Percentiles rank a stretch among this genome's conserved stretches.
These are phyloP conservation scores for Cyberlindnera euphorbiae DNA, from an alignment of 805 yeast genomes.

Conservation along the genomic window DNA sequence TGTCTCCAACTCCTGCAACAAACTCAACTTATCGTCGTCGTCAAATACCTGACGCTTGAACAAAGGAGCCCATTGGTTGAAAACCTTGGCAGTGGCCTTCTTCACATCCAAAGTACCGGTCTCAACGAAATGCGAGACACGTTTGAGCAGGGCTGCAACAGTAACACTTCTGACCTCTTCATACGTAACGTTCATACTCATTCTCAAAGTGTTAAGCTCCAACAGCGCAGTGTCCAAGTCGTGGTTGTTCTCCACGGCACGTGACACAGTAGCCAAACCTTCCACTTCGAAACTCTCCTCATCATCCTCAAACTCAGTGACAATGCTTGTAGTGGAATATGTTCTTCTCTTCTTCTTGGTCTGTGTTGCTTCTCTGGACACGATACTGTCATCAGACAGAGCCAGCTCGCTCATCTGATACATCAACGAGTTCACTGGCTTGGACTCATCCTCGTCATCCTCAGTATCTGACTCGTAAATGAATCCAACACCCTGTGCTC, in stretches of 20 bases:
- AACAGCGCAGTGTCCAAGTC: constrained; percentile 88
- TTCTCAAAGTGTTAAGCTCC: constrained; percentile 89
- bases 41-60: constrained; percentile 84
- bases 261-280: constrained; percentile 88
- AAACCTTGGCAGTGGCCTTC: constrained; percentile 72
- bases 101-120: constrained; percentile 75
- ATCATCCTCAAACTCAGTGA: constrained; percentile 55
- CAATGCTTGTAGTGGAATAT: constrained; percentile 34
- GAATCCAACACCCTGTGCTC: constrained; percentile 30
- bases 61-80: constrained; percentile 76
- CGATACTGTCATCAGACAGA: constrained; percentile 55
- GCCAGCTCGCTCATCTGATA: constrained; percentile 44
- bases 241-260: constrained; percentile 91
- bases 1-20: constrained; percentile 45
- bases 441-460: constrained; percentile 28
- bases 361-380: constrained; percentile 36
- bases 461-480: constrained; percentile 31
- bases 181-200: constrained; percentile 96
- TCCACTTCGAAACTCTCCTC: constrained; percentile 82
- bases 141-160: constrained; percentile 59
- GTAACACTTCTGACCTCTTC: constrained; percentile 89
- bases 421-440: constrained; percentile 32
- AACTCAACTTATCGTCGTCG: constrained; percentile 69
- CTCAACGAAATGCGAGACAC: constrained; percentile 68
- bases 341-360: constrained; percentile 42